Percentiles rank a stretch among this genome's conserved stretches.
Conservation (phyloP, 1,284 basidiomycete genomes). For the Ustilago lituana region DNA sequence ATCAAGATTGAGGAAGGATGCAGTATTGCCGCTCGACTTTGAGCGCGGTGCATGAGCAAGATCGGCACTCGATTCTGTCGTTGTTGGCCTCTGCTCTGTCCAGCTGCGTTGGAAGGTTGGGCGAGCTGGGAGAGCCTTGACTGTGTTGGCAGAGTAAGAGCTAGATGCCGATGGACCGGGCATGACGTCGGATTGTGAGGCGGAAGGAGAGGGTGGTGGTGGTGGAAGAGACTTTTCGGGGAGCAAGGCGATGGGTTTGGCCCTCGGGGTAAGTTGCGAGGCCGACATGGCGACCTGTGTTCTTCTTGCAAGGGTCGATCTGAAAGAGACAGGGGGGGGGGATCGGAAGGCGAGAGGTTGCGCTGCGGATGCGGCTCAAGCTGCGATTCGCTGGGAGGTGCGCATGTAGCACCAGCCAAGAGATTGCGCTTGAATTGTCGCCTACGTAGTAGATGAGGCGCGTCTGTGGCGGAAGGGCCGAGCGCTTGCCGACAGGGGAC, state of each 20-base stretch:
- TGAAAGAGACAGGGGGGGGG: background rate
- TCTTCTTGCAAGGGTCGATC: background rate
- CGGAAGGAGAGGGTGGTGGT: slow-evolving; percentile 12
- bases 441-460: background rate
- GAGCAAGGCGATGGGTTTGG: slow-evolving; percentile 17
- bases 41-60: slow-evolving; percentile 5
- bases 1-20: slow-evolving; percentile 14
- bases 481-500: slow-evolving; percentile 3
- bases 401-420: background rate
- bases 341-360: slow-evolving; percentile 1
- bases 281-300: slow-evolving; percentile 24
- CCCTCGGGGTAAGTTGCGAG: slow-evolving; percentile 34
- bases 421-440: slow-evolving; percentile 4
- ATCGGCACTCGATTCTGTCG: background rate
- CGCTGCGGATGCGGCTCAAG: no score
- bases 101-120: slow-evolving; percentile 19
- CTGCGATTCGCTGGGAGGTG: no score
- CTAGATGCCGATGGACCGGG: background rate
- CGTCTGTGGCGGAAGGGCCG: slow-evolving; percentile 8
- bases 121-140: slow-evolving; percentile 28
- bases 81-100: slow-evolving; percentile 7
- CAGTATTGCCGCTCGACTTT: slow-evolving; percentile 8
- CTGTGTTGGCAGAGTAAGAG: slow-evolving; percentile 10
- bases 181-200: slow-evolving; percentile 1
- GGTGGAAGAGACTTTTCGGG: slow-evolving; percentile 34